phyloP scores from a whole-genome alignment of 2,329 filamentous ascomycete genomes.

The Calonectria naviculata region DNA sequence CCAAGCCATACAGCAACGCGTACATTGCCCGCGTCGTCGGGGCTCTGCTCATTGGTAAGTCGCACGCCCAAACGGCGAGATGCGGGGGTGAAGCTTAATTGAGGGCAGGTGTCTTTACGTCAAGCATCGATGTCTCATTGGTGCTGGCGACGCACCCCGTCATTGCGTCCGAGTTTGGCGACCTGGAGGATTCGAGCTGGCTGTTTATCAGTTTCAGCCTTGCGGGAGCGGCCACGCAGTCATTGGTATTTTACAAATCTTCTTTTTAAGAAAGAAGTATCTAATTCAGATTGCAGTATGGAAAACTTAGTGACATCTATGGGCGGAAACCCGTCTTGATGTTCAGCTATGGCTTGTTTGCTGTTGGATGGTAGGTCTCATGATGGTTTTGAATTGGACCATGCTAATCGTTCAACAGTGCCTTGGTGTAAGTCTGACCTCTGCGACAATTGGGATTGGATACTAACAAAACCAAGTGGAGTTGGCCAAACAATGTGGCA shows the following conservation, averaged over 20 bases:
- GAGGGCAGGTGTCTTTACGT: constrained; percentile 66
- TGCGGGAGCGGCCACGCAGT: constrained; percentile 44
- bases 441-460: not conserved
- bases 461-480: constrained; percentile 42
- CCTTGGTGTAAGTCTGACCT: constrained; percentile 27
- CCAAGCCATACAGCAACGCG: constrained; percentile 26
- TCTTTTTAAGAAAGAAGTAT: not conserved
- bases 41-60: constrained; percentile 30
- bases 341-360: constrained; percentile 42
- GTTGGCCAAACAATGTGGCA: constrained; percentile 57
- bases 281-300: constrained; percentile 31
- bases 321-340: constrained; percentile 40
- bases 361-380: constrained; percentile 49
- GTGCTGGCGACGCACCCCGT: constrained; percentile 74
- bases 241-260: constrained; percentile 52
- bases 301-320: constrained; percentile 44
- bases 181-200: constrained; percentile 63
- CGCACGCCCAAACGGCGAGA: not conserved
- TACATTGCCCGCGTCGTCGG: constrained; percentile 31
- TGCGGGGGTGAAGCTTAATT: not conserved
- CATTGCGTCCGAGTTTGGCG: constrained; percentile 71
- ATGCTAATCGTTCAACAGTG: constrained; percentile 11
- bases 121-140: constrained; percentile 72
- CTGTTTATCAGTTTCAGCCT: constrained; percentile 46
- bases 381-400: not conserved